Evolutionary conservation across 2,329 filamentous ascomycete genomes (phyloP).

Genomic region (Phaeophleospora eucalypticola): DNA sequence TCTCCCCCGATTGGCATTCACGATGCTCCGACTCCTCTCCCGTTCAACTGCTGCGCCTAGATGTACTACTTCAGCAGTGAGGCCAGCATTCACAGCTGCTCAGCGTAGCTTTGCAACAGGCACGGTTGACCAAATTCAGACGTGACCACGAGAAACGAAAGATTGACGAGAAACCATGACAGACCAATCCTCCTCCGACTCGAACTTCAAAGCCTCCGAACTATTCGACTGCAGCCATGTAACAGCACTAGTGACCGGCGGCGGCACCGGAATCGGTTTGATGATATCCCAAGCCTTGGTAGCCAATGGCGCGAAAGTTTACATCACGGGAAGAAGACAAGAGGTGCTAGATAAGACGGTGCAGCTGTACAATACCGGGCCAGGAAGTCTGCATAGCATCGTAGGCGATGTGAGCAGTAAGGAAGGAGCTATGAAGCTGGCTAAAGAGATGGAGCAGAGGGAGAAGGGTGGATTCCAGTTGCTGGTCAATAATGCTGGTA

Average conservation of each 20-base stretch:
- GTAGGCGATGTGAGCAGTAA: slow-evolving; percentile 50
- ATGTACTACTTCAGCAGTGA: neutral
- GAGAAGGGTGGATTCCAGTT: slow-evolving; percentile 52
- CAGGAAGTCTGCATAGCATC: slow-evolving; percentile 39
- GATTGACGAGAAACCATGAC: neutral
- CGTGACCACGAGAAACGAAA: neutral
- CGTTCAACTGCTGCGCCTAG: neutral
- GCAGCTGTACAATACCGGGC: slow-evolving; percentile 44
- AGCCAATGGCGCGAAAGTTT: slow-evolving; percentile 41
- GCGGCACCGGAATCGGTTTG: slow-evolving; percentile 41
- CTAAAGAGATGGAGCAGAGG: slow-evolving; percentile 39
- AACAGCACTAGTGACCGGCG: slow-evolving; percentile 45
- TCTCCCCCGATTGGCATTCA: neutral
- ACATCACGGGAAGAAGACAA: slow-evolving; percentile 45
- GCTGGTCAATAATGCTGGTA: slow-evolving; percentile 52
- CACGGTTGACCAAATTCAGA: neutral
- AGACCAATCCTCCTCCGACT: neutral
- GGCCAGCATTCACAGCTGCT: neutral
- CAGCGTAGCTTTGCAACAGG: neutral
- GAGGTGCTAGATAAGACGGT: slow-evolving; percentile 43
- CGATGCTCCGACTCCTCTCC: neutral
- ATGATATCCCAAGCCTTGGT: slow-evolving; percentile 37
- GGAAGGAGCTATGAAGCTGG: slow-evolving; percentile 43
- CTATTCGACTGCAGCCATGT: slow-evolving; percentile 46
- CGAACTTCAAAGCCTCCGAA: slow-evolving; percentile 37